phyloP scores from a whole-genome alignment of 1,139 yeast species.

The Yamadazyma dendronema region DNA sequence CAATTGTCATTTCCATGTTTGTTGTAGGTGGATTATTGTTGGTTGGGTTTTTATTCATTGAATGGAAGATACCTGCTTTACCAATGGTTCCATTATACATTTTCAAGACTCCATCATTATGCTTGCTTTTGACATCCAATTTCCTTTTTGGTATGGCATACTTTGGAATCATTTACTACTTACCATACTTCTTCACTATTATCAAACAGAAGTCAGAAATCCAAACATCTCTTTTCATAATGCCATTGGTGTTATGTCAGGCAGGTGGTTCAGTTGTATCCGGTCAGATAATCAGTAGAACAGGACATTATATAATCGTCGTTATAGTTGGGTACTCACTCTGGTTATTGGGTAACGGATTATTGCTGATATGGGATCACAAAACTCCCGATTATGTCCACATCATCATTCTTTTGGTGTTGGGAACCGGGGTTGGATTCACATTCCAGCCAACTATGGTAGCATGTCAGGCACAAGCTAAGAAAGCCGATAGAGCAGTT shows the following conservation, averaged over 20 bases:
- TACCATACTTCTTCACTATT: slow-evolving; percentile 52
- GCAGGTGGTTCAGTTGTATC: slow-evolving; percentile 38
- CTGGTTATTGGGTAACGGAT: slow-evolving; percentile 44
- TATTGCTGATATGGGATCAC: slow-evolving; percentile 37
- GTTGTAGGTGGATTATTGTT: slow-evolving; percentile 45
- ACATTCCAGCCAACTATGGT: slow-evolving; percentile 45
- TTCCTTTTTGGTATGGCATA: slow-evolving; percentile 53
- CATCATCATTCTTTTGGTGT: slow-evolving; percentile 35
- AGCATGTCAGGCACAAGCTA: slow-evolving; percentile 54
- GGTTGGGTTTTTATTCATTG: slow-evolving; percentile 42
- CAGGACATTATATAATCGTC: slow-evolving; percentile 45
- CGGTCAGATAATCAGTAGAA: slow-evolving; percentile 42
- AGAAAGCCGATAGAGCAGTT: slow-evolving; percentile 52
- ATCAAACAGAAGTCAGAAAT: slow-evolving; percentile 41
- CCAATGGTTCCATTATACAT: slow-evolving; percentile 57
- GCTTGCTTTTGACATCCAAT: slow-evolving; percentile 42
- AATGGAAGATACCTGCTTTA: slow-evolving; percentile 46
- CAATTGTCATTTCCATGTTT: slow-evolving; percentile 47
- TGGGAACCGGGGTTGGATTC: slow-evolving; percentile 46
- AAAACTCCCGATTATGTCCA: slow-evolving; percentile 29
- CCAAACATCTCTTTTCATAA: slow-evolving; percentile 37
- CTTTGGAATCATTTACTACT: slow-evolving; percentile 43
- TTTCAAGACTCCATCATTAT: slow-evolving; percentile 33
- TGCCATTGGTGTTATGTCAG: slow-evolving; percentile 46
- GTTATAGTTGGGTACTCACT: slow-evolving; percentile 41